A percentile compares a stretch with the other conserved stretches of the same genome.
phyloP scores from a whole-genome alignment of 2,329 filamentous ascomycete genomes.

The Exserohilum rostratum region DNA sequence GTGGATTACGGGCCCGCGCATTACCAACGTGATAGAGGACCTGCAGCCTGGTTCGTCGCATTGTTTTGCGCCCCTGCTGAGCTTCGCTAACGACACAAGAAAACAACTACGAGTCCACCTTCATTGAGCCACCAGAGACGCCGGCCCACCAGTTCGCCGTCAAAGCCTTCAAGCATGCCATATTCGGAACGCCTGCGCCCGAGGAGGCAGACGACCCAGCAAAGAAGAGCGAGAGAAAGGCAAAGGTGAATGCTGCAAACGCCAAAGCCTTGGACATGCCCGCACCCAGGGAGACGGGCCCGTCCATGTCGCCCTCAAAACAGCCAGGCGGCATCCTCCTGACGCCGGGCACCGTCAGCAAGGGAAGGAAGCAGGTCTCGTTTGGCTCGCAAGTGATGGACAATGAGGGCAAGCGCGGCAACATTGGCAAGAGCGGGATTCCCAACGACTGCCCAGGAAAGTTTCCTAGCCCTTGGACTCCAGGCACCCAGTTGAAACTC shows the following conservation, averaged over 20 bases:
- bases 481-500: conserved; percentile 44
- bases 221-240: conserved; percentile 35
- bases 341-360: conserved; percentile 64
- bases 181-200: conserved; percentile 68
- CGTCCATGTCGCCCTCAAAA: conserved; percentile 59
- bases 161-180: conserved; percentile 68
- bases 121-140: conserved; percentile 65
- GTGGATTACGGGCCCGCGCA: conserved; percentile 49
- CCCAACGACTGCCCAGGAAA: conserved; percentile 56
- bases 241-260: conserved; percentile 34
- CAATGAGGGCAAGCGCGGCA: conserved; percentile 59
- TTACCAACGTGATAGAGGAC: conserved; percentile 47
- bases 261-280: conserved; percentile 25
- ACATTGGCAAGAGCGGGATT: conserved; percentile 53
- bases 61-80: background rate
- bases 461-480: conserved; percentile 59
- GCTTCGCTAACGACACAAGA: conserved; percentile 30
- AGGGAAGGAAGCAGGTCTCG: conserved; percentile 65
- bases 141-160: conserved; percentile 71
- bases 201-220: conserved; percentile 47
- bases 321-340: conserved; percentile 65
- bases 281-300: conserved; percentile 28
- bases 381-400: conserved; percentile 64
- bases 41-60: conserved; percentile 39
- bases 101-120: conserved; percentile 47